phyloP scores from a whole-genome alignment of 73 alveolate species.

The Breviolum minutum region DNA sequence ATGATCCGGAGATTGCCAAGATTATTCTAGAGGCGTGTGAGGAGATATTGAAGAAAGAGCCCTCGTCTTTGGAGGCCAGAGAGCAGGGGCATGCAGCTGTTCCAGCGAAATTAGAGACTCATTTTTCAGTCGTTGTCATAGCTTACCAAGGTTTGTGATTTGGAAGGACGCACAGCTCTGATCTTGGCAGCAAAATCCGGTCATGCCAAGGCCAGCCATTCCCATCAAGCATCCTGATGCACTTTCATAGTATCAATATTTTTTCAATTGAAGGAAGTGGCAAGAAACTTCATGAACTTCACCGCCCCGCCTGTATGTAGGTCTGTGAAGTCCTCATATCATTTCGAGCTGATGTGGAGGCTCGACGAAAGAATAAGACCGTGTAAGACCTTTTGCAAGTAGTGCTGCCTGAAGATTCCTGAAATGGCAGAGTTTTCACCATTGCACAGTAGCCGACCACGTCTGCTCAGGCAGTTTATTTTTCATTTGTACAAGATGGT shows the following conservation, averaged over 20 bases:
- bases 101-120: no score
- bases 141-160: slow-evolving; percentile 8
- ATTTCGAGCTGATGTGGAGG: slow-evolving; percentile 62
- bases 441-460: no score
- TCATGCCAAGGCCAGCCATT: neutral
- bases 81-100: neutral
- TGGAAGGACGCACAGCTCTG: slow-evolving; percentile 45
- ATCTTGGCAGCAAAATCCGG: slow-evolving; percentile 27
- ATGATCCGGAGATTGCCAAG: no score
- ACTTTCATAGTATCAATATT: neutral
- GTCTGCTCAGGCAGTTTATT: no score
- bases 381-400: neutral
- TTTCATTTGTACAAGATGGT: no score
- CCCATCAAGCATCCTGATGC: neutral
- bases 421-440: no score
- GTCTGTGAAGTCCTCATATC: slow-evolving; percentile 33
- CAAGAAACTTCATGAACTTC: no score
- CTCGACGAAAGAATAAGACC: neutral
- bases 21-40: neutral
- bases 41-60: slow-evolving; percentile 26
- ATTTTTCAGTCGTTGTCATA: no score
- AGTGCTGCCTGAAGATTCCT: no score
- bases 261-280: neutral
- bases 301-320: neutral
- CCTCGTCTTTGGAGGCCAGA: slow-evolving; percentile 22